Conservation (phyloP, 805 yeast species). For the Zygosaccharomyces gambellarensis region DNA sequence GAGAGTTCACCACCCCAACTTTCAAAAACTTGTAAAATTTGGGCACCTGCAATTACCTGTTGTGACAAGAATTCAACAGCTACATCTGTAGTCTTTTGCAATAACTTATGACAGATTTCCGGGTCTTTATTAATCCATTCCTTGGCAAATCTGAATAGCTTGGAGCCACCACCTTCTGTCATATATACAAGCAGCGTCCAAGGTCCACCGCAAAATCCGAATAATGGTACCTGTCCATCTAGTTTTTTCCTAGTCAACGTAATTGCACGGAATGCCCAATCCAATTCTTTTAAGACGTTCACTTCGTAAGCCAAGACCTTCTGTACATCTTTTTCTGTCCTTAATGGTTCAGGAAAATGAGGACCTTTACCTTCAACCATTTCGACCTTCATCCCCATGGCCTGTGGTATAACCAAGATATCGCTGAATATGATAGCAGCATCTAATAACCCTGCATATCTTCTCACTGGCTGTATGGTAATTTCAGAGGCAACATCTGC, state of each 20-base stretch:
- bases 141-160: conserved; percentile 83
- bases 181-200: conserved; percentile 96
- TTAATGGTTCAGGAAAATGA: conserved; percentile 80
- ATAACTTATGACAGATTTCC: conserved; percentile 59
- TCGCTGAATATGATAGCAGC: conserved; percentile 97
- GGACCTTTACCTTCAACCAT: conserved; percentile 97
- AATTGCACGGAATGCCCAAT: conserved; percentile 94
- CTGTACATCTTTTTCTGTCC: conserved; percentile 63
- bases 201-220: conserved; percentile 97
- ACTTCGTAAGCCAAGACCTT: conserved; percentile 53
- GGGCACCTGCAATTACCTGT: conserved; percentile 97
- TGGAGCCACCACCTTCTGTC: conserved; percentile 97
- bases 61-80: conserved; percentile 89
- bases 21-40: conserved; percentile 94
- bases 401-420: conserved; percentile 94
- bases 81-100: conserved; percentile 77
- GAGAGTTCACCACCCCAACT: conserved; percentile 98
- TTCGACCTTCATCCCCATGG: conserved; percentile 92
- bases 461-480: conserved; percentile 93
- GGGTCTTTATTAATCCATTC: conserved; percentile 87
- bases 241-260: conserved; percentile 82
- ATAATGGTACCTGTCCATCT: conserved; percentile 84
- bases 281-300: conserved; percentile 72
- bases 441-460: conserved; percentile 82
- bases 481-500: conserved; percentile 91